Evolutionary conservation across 2,329 filamentous ascomycete genomes (phyloP), one percentile per base, ranked within the genome.

Genomic region (Lecanicillium sp.): DNA sequence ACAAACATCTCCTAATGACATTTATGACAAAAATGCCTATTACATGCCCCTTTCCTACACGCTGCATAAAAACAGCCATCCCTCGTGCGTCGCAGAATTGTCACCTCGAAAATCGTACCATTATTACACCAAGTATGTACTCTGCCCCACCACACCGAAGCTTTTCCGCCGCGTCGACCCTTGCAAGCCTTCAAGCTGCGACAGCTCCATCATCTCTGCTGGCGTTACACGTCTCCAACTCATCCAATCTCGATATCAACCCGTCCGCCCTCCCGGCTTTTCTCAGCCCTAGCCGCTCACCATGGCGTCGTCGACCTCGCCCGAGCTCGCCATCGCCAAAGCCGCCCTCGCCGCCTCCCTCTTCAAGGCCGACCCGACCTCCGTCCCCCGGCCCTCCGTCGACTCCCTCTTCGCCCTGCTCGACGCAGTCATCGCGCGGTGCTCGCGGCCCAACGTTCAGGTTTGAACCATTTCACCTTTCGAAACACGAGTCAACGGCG

Each of bases 381-480:
- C 85, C 9, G 77, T 87, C 48, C 68, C 80, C 41, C 82, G 84
- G 62, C 78, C 82, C 58, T 78, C 84, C 51, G 84, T 91, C 64
- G 76, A 84, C 56, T 67, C 75, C 50, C 86, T 91, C 65, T 79
- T 89, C 65, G 63, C 70, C 54, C 72, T 81, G 51, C 74, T 93
- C 59, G 77, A 83, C 64, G 70, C 75, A 62, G 77, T 78, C 58
- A 69, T 87, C 62, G 69, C 75, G 68, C 78, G 81, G 71, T 91
- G 87, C 78, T 87, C 86, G 61, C 77, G 82, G 62, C 70, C 74
- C 73, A 90, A 91, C 73, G 84, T 93, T 75, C 87, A 93, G 87
- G 87, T 93, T 87, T 89, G 84, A 74, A 63, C 66, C 56, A 59
- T 61, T 51, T 54, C 57, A 60, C 54, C 36, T 33, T 33, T 15